Conservation (phyloP, 306 rosid genomes). For the Phaseolus lunatus region DNA sequence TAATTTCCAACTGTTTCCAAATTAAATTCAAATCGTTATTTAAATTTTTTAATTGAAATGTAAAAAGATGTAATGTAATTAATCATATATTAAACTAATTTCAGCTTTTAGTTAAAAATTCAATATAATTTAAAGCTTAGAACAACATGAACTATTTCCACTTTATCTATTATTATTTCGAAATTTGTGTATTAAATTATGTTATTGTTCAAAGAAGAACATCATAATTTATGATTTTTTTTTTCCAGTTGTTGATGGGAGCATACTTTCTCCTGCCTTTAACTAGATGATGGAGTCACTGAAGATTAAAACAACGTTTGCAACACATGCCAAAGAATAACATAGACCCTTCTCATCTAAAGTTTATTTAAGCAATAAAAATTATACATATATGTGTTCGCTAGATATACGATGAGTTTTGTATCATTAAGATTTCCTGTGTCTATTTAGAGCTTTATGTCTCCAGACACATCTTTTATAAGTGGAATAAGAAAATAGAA, state of each 20-base stretch:
- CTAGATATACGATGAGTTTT: not conserved
- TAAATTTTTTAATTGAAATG: too few species aligned
- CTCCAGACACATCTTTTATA: not conserved
- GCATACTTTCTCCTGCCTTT: not conserved
- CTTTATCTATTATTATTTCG: not conserved
- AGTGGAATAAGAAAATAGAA: too few species aligned
- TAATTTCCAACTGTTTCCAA: too few species aligned
- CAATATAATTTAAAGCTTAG: not conserved
- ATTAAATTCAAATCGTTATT: too few species aligned
- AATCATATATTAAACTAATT: too few species aligned
- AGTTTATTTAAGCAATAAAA: not conserved
- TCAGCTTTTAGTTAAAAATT: not conserved
- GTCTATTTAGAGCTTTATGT: not conserved
- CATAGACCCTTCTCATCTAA: not conserved
- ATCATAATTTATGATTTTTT: too few species aligned
- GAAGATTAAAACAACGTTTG: not conserved
- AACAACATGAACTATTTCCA: not conserved
- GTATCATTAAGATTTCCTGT: not conserved
- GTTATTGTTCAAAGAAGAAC: too few species aligned
- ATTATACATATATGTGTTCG: not conserved
- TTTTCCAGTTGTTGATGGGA: not conserved
- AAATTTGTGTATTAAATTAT: too few species aligned
- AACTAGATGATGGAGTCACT: not conserved
- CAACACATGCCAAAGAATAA: not conserved
- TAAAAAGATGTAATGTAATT: too few species aligned